phyloP scores from a whole-genome alignment of 1,284 basidiomycete genomes.

The Leccinum insigne region DNA sequence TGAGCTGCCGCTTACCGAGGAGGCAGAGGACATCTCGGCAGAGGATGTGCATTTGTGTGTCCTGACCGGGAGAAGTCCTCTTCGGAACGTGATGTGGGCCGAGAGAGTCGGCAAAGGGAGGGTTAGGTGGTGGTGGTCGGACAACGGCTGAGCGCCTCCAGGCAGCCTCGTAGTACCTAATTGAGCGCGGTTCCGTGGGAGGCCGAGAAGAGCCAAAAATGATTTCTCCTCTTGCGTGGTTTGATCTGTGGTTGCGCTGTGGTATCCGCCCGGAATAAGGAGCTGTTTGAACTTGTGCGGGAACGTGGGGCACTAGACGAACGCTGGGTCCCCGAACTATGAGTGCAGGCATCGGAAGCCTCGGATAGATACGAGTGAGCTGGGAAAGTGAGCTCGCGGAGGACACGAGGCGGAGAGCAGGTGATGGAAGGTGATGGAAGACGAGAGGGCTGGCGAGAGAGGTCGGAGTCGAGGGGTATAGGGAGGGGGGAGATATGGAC shows the following conservation, averaged over 20 bases:
- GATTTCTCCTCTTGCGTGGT: conserved; percentile 22
- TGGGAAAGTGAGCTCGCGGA: conserved; percentile 68
- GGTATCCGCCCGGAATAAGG: conserved; percentile 23
- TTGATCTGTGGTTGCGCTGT: conserved; percentile 13
- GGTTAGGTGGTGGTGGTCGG: conserved; percentile 8
- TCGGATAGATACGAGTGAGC: conserved; percentile 38
- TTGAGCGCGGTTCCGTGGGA: conserved; percentile 48
- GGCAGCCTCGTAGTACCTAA: conserved; percentile 50
- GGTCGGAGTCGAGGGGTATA: conserved; percentile 43
- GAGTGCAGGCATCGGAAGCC: conserved; percentile 9
- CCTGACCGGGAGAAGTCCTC: conserved; percentile 40
- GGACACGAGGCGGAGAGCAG: conserved; percentile 29
- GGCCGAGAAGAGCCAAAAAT: conserved; percentile 35
- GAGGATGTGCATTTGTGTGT: conserved; percentile 42
- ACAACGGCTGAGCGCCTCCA: conserved; percentile 46
- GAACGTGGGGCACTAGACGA: conserved; percentile 36
- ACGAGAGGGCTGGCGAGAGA: conserved; percentile 22
- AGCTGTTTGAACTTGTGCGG: conserved; percentile 33
- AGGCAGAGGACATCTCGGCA: conserved; percentile 44
- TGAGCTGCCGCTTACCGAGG: conserved; percentile 39
- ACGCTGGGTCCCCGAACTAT: conserved; percentile 3
- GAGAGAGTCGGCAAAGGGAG: conserved; percentile 17
- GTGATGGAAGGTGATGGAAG: conserved; percentile 18
- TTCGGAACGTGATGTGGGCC: conserved; percentile 32
- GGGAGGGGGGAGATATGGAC: too few species aligned